phyloP scores from a whole-genome alignment of 1,284 basidiomycete species.

The Xerocomus amazonicus region DNA sequence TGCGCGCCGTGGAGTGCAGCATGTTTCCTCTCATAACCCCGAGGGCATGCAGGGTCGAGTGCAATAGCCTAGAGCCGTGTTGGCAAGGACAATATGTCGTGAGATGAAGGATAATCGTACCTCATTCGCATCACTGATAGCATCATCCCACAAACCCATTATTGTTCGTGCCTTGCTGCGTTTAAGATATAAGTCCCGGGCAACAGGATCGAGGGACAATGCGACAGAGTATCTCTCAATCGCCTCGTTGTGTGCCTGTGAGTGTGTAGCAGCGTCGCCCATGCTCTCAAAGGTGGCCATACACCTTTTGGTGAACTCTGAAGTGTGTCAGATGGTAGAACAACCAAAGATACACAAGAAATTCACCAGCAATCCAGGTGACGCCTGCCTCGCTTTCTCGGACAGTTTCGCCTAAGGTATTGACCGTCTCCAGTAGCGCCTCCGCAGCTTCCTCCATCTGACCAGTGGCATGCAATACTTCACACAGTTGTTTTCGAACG shows the following conservation, averaged over 20 bases:
- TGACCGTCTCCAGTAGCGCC: background rate
- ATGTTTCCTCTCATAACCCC: conserved; percentile 2
- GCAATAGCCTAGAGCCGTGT: background rate
- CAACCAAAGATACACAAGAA: background rate
- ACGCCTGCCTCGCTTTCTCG: background rate
- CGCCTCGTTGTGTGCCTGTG: conserved; percentile 4
- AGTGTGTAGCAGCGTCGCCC: conserved; percentile 6
- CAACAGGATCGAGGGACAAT: conserved; percentile 5
- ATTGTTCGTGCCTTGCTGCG: conserved; percentile 3
- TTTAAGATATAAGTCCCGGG: conserved; percentile 3
- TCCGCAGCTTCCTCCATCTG: conserved; percentile 4
- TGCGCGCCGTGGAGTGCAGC: conserved; percentile 1
- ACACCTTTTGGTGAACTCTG: conserved; percentile 8
- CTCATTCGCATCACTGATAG: conserved; percentile 5
- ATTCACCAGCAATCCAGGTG: conserved; percentile 2
- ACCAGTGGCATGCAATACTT: background rate
- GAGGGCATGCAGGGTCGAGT: background rate
- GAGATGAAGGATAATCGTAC: conserved; percentile 1
- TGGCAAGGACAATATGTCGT: background rate
- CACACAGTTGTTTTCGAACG: conserved; percentile 2
- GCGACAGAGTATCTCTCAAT: conserved; percentile 11
- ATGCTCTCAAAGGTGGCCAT: conserved; percentile 1
- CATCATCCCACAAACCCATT: conserved; percentile 2
- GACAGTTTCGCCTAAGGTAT: background rate
- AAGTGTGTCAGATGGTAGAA: background rate